phyloP scores from a whole-genome alignment of 1,284 basidiomycete genomes.

The Tilletia setariae region DNA sequence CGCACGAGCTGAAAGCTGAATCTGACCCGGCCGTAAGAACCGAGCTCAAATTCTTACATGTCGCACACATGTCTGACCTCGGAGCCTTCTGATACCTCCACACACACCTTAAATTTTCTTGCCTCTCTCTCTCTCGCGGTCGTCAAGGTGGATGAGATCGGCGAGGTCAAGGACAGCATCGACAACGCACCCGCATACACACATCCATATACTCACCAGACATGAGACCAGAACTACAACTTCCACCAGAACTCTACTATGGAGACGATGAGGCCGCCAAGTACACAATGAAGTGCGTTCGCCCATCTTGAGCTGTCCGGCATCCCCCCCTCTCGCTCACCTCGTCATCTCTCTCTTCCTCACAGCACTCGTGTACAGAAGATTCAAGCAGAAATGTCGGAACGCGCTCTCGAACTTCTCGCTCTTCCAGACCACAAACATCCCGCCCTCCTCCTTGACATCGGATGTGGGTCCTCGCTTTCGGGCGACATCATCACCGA shows the following conservation, averaged over 20 bases:
- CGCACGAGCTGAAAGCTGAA: no score
- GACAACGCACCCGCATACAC: neutral
- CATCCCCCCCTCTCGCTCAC: neutral
- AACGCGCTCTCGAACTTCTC: constrained; percentile 86
- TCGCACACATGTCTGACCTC: neutral
- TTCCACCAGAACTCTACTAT: constrained; percentile 98
- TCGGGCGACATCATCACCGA: constrained; percentile 95
- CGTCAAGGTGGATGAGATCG: constrained; percentile 4
- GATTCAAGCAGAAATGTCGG: constrained; percentile 97
- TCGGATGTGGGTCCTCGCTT: constrained; percentile 97
- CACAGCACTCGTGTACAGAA: constrained; percentile 76
- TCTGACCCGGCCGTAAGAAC: no score
- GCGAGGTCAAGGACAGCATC: neutral
- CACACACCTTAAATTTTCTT: neutral
- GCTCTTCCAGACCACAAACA: constrained; percentile 64
- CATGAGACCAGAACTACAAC: constrained; percentile 92
- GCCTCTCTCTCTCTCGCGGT: neutral
- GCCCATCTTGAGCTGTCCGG: neutral
- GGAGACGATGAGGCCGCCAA: constrained; percentile 91
- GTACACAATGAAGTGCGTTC: constrained; percentile 84
- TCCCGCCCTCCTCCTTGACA: constrained; percentile 72
- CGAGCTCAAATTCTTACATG: no score
- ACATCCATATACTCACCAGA: constrained; percentile 58
- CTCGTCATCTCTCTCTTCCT: constrained; percentile 2
- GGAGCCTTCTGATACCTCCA: neutral